A percentile compares a stretch with the other conserved stretches of the same genome.
Evolutionary conservation across 805 yeast species (phyloP).

Genomic region (Saturnispora galanensis): DNA sequence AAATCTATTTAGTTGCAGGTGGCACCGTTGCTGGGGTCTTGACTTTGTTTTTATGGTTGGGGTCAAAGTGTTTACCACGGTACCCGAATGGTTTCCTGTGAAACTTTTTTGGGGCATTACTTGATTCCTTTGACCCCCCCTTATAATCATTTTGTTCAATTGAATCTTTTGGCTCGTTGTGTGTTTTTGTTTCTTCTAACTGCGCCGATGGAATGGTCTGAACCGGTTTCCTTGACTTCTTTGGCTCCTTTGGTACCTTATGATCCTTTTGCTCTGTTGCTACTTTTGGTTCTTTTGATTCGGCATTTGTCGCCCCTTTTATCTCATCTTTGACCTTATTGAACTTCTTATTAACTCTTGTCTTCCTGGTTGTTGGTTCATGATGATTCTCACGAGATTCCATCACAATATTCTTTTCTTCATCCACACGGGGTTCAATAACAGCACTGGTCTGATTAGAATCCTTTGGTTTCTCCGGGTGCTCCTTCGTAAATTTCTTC

Average conservation of each 20-base stretch:
- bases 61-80: constrained; percentile 1
- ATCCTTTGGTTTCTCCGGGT: background rate
- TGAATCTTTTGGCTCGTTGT: no score
- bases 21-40: background rate
- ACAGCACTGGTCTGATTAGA: background rate
- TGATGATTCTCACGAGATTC: no score
- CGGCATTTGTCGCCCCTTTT: no score
- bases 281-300: background rate
- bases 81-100: background rate
- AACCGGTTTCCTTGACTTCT: no score
- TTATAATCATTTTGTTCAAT: background rate
- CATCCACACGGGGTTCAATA: background rate
- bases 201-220: no score
- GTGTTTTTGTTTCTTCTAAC: no score
- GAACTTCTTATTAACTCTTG: background rate
- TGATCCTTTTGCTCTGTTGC: no score
- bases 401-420: no score
- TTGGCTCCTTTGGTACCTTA: no score
- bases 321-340: background rate
- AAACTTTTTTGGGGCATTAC: background rate
- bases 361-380: no score
- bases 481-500: no score
- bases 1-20: background rate
- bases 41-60: background rate
- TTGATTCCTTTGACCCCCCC: background rate